Percentiles rank a stretch among this genome's conserved stretches.
phyloP scores from a whole-genome alignment of 2,329 filamentous ascomycete genomes.

The Neonectria sp. region DNA sequence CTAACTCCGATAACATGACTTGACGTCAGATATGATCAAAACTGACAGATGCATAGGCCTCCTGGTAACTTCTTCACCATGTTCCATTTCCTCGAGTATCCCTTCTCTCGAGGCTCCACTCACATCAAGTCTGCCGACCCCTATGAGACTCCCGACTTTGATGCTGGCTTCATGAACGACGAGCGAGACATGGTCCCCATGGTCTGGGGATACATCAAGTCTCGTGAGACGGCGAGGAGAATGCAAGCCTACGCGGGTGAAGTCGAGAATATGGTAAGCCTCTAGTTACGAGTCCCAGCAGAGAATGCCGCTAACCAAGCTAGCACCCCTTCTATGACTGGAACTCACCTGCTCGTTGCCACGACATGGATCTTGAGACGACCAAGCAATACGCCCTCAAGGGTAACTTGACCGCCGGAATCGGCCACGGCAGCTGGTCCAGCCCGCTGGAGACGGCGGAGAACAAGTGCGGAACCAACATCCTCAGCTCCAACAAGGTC shows the following conservation, averaged over 20 bases:
- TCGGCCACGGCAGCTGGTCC: slow-evolving; percentile 82
- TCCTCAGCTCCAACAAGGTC: slow-evolving; percentile 76
- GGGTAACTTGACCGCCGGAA: slow-evolving; percentile 79
- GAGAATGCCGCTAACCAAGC: slow-evolving; percentile 44
- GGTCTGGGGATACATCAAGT: slow-evolving; percentile 90
- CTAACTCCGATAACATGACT: accelerated
- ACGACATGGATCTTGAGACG: slow-evolving; percentile 81
- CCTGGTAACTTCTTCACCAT: slow-evolving; percentile 87
- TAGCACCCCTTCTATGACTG: slow-evolving; percentile 80
- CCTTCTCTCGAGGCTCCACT: slow-evolving; percentile 80
- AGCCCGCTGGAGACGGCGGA: slow-evolving; percentile 69
- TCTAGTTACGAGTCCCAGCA: accelerated
- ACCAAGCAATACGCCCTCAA: slow-evolving; percentile 83
- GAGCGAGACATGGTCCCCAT: slow-evolving; percentile 87
- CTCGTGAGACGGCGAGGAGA: slow-evolving; percentile 82
- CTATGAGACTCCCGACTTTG: slow-evolving; percentile 83
- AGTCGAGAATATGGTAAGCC: slow-evolving; percentile 67
- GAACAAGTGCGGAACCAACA: slow-evolving; percentile 59
- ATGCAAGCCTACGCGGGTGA: slow-evolving; percentile 86
- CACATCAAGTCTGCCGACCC: slow-evolving; percentile 81
- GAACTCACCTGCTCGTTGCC: slow-evolving; percentile 77
- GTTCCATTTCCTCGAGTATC: slow-evolving; percentile 87
- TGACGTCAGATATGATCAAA: accelerated
- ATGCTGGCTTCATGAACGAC: slow-evolving; percentile 89
- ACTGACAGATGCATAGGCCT: slow-evolving; percentile 67